These are phyloP conservation scores for Neostapfia colusana DNA, from an alignment of 176 grass and related monocot species.

Conservation along the genomic window DNA sequence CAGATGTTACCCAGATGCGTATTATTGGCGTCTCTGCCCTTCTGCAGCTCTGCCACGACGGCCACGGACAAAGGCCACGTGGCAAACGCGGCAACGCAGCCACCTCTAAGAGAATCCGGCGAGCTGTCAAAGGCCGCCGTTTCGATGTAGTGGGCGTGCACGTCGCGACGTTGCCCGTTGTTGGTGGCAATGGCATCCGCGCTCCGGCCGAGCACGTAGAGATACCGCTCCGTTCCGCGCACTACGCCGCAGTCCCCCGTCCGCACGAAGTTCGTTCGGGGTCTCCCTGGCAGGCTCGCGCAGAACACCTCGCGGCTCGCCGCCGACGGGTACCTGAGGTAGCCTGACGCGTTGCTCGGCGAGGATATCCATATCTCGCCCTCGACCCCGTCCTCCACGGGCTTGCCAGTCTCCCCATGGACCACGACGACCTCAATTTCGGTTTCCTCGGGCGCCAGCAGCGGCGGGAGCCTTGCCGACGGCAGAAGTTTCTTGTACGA, in stretches of 20 bases:
- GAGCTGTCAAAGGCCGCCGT: constrained; percentile 24
- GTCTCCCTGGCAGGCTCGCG: constrained; percentile 7
- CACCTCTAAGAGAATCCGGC: constrained; percentile 29
- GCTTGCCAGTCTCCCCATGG: constrained; percentile 31
- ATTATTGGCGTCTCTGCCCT: not conserved
- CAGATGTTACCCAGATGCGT: constrained; percentile 20
- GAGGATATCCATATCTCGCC: constrained; percentile 61
- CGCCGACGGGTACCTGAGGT: constrained; percentile 32
- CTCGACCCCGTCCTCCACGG: constrained; percentile 44
- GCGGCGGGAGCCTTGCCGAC: constrained; percentile 27
- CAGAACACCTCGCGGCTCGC: constrained; percentile 37
- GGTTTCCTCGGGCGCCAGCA: not conserved
- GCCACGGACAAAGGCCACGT: not conserved
- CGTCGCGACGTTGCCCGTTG: not conserved
- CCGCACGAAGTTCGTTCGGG: constrained; percentile 32
- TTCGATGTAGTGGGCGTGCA: constrained; percentile 54
- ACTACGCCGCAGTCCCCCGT: constrained; percentile 48
- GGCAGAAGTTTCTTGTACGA: constrained; percentile 52
- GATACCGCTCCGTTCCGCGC: constrained; percentile 37
- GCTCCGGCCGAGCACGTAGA: constrained; percentile 49
- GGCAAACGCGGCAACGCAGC: constrained; percentile 39
- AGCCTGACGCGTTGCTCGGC: constrained; percentile 55
- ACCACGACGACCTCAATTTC: constrained; percentile 37
- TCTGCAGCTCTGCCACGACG: constrained; percentile 51
- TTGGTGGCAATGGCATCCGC: constrained; percentile 23